Conservation (phyloP, 139 green algal genomes). For the Chlamydomonas sphaeroides region DNA sequence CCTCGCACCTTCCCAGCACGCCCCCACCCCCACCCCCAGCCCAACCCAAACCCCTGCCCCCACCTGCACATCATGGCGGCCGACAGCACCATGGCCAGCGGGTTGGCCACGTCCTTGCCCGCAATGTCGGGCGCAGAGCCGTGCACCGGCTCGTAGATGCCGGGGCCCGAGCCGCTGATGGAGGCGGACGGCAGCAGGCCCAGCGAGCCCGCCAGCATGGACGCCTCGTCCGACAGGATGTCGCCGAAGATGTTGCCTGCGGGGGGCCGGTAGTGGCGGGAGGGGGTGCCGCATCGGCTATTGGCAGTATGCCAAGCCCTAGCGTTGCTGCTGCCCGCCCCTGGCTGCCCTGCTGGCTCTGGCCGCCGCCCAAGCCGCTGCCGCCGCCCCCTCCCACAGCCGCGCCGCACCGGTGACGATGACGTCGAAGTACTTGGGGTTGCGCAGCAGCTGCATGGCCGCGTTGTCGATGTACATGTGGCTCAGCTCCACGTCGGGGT, state of each 20-base stretch:
- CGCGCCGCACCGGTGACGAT: conserved; percentile 85
- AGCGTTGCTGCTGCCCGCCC: no score
- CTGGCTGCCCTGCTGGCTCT: no score
- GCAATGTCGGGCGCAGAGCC: conserved; percentile 98
- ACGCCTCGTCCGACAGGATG: conserved; percentile 98
- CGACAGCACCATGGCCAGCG: conserved; percentile 94
- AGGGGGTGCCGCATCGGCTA: no score
- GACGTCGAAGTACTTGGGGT: conserved; percentile 95
- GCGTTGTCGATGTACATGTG: conserved; percentile 99
- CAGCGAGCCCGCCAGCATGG: conserved; percentile 97
- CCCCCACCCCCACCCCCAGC: no score
- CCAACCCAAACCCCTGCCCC: no score
- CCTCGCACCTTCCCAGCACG: background rate
- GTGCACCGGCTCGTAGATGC: conserved; percentile 98
- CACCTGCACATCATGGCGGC: conserved; percentile 97
- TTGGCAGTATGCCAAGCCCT: no score
- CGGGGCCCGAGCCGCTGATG: conserved; percentile 86
- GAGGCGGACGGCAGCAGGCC: conserved; percentile 98
- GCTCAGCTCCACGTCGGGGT: conserved; percentile 95
- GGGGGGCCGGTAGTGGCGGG: no score
- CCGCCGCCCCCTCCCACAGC: background rate
- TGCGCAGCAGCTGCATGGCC: conserved; percentile 94
- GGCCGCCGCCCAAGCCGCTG: no score
- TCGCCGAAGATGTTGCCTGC: conserved; percentile 99
- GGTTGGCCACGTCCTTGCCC: conserved; percentile 91